Evolutionary conservation across 176 grass and related monocot genomes (phyloP), one percentile per base, ranked within the genome.

Genomic region (Avena atlantica): DNA sequence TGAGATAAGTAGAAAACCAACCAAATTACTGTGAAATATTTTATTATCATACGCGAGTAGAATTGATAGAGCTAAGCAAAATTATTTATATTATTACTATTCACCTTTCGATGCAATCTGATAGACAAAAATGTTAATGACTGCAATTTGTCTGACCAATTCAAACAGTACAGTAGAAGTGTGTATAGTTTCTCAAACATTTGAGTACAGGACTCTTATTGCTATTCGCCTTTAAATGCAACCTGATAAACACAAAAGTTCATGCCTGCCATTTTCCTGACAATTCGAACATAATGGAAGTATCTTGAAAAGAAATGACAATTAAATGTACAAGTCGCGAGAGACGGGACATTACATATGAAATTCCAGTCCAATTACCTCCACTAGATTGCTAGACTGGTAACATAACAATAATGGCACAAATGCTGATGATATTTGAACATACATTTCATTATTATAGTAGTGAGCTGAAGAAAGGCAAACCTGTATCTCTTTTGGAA

Each of bases 401-500:
- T 10, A 82, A 79, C 27, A 68, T 7, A 56, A 69, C 1, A n/a
- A 15, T 19, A 37, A 25, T 1, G 19, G 23, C 13, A 15, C 10
- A 45, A 57, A 57, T 12, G 13, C 49, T 11, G n/a, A 55, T 29
- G 1, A 59, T 27, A 79, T 40, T 57, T 64, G 16, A 71, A 62
- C 27, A 15, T 56, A 55, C 7, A 29, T 57, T 57, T 57, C 55
- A 20, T 57, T 57, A 62, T 63, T 15, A 69, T 19, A 20, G 57
- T 1, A 12, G 3, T 25, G 49, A 45, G 48, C 16, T 11, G 37
- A 19, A 44, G 49, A 81, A 68, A 75, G 50, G 61, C 60, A 76
- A 76, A 98, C 96, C 79, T 98, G 96, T 81, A 98, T 98, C 68
- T 98, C 96, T 81, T 92, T 95, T 40, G 96, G 96, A 78, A 98